phyloP scores from a whole-genome alignment of 2,329 filamentous ascomycete genomes.

The Monilinia polystroma region DNA sequence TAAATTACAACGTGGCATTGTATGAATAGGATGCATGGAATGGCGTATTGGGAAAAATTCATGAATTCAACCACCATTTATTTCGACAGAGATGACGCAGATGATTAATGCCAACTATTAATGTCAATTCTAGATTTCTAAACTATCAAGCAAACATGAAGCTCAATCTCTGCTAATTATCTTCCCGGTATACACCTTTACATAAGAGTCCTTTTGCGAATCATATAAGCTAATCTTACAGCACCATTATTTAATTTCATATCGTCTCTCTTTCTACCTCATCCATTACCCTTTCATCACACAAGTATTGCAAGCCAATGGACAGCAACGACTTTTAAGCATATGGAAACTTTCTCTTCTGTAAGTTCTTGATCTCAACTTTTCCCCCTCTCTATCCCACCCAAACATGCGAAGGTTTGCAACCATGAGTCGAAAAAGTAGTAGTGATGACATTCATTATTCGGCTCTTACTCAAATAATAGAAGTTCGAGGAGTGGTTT shows the following conservation, averaged over 20 bases:
- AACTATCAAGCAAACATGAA: neutral
- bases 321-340: neutral
- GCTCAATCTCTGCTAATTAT: neutral
- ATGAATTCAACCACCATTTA: conserved; percentile 13
- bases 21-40: conserved; percentile 20
- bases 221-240: neutral
- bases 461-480: neutral
- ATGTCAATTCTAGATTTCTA: conserved; percentile 1
- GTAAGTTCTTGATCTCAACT: neutral
- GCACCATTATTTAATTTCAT: neutral
- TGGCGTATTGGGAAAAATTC: neutral
- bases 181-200: neutral
- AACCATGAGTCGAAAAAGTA: neutral
- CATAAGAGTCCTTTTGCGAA: neutral
- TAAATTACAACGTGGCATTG: neutral
- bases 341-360: neutral
- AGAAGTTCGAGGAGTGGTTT: neutral
- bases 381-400: neutral
- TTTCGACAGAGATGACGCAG: neutral
- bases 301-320: neutral
- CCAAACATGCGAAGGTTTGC: neutral
- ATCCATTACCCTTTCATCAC: neutral
- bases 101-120: neutral
- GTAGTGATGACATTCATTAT: neutral
- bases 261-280: neutral